Evolutionary conservation across 1,284 basidiomycete genomes (phyloP).

Genomic region (Microbotryum saponariae): DNA sequence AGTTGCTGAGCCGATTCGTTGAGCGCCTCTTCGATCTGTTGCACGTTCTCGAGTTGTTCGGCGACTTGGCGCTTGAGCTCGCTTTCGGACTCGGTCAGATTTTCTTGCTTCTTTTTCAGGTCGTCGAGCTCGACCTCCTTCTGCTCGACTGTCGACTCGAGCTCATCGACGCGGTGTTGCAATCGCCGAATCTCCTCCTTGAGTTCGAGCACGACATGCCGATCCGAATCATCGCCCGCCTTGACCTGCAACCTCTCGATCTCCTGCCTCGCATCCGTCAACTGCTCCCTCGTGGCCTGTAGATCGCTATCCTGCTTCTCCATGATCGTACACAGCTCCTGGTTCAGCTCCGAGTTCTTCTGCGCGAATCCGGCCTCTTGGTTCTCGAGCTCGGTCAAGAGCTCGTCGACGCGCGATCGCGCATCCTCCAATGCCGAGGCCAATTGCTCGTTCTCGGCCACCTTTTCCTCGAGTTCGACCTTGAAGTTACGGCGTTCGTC

Average conservation of each 20-base stretch:
- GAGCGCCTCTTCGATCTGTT: conserved; percentile 27
- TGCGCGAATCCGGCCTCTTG: conserved; percentile 40
- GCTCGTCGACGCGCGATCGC: conserved; percentile 39
- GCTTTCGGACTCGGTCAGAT: conserved; percentile 46
- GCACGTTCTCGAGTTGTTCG: conserved; percentile 33
- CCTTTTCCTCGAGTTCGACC: conserved; percentile 41
- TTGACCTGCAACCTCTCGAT: conserved; percentile 39
- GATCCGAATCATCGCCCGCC: conserved; percentile 20
- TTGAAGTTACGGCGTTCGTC: conserved; percentile 44
- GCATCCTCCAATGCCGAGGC: conserved; percentile 36
- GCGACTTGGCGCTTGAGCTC: conserved; percentile 53
- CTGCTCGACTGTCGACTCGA: conserved; percentile 51
- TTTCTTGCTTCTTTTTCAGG: conserved; percentile 52
- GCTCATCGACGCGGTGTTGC: conserved; percentile 42
- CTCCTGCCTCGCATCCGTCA: conserved; percentile 17
- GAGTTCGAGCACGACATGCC: conserved; percentile 1
- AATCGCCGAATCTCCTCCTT: conserved; percentile 12
- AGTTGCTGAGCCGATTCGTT: conserved; percentile 31
- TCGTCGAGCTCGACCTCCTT: conserved; percentile 58
- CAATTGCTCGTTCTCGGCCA: conserved; percentile 35
- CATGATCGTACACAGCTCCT: conserved; percentile 32
- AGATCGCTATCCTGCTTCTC: conserved; percentile 30
- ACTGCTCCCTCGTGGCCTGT: conserved; percentile 9
- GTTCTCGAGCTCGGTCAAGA: conserved; percentile 29
- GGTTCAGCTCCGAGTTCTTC: conserved; percentile 42